These are phyloP conservation scores for Kodamaea neixiangensis DNA, from an alignment of 805 yeast species.

Conservation along the genomic window DNA sequence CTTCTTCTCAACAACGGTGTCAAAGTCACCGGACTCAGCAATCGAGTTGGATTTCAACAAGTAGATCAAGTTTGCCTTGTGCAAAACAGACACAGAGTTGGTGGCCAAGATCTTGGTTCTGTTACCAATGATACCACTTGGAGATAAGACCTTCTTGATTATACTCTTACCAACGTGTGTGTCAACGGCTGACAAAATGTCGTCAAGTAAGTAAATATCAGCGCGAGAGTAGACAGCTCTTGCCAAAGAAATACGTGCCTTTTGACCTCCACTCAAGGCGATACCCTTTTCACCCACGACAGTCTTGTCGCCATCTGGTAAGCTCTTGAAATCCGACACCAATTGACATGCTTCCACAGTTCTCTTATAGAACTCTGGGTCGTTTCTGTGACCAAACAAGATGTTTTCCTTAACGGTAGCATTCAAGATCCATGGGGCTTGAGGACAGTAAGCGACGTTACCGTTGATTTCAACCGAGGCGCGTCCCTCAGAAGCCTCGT, in stretches of 20 bases:
- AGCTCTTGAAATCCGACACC: constrained; percentile 31
- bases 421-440: constrained; percentile 44
- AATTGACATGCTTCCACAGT: constrained; percentile 42
- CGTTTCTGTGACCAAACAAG: constrained; percentile 35
- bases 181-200: constrained; percentile 45
- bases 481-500: constrained; percentile 5
- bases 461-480: constrained; percentile 29
- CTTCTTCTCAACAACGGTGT: constrained; percentile 20
- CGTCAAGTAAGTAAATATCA: constrained; percentile 42
- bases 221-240: constrained; percentile 45
- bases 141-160: constrained; percentile 32
- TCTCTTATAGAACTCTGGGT: constrained; percentile 30
- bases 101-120: constrained; percentile 42
- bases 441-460: constrained; percentile 41
- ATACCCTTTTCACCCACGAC: constrained; percentile 48
- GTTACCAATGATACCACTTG: constrained; percentile 32
- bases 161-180: constrained; percentile 43
- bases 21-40: constrained; percentile 29
- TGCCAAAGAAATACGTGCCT: constrained; percentile 43
- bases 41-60: constrained; percentile 31
- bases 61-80: constrained; percentile 34
- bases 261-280: constrained; percentile 45
- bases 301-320: constrained; percentile 45
- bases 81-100: constrained; percentile 38
- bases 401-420: constrained; percentile 43